Base-by-base conservation (phyloP, 805 yeast species). In the Spathaspora girioi region DNA sequence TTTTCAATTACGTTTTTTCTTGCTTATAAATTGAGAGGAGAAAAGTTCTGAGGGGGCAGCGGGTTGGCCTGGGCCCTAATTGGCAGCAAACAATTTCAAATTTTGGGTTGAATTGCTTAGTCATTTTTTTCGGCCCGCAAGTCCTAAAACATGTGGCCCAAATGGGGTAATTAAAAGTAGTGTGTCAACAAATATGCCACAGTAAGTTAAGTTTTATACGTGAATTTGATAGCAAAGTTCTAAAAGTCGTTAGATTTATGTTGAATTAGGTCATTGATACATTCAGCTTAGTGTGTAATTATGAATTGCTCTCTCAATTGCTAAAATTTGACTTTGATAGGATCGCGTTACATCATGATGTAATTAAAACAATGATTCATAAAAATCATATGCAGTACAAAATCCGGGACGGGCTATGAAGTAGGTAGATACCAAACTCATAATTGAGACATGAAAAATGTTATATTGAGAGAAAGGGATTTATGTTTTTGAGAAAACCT, bases 11-110 rank as follows among this genome's bases (percentile, higher is more conserved):
- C 5, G 40, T 42, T 42, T 42, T 42, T 42, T 42, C 27, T 42
- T 18, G 23, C 47, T 46, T 46, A 46, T 46, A 46, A 40, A 40
- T 40, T 42, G 5, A 23, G n/a, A 7, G 15, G 29, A 23, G 29
- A 42, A 23, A 40, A 19, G 3, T 3, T 23, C 15, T 19, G 44
- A 18, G 44, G 15, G 44, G 43, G 43, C n/a, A 14, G 44, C 18
- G 9, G 27, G 15, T 20, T 14, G n/a, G 9, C 17, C 15, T 42
- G n/a, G 44, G 18, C 17, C 26, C 40, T 18, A 42, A 42, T 42
- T 42, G 44, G 44, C 40, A 35, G 40, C 40, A 35, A 35, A 35
- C n/a, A 11, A 11, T 3, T 31, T 31, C n/a, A n/a, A n/a, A n/a
- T n/a, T n/a, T n/a, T n/a, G n/a, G n/a, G n/a, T 31, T 14, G 6